Base-by-base conservation (phyloP, 305 asterid genomes). In the Andrographis paniculata region DNA sequence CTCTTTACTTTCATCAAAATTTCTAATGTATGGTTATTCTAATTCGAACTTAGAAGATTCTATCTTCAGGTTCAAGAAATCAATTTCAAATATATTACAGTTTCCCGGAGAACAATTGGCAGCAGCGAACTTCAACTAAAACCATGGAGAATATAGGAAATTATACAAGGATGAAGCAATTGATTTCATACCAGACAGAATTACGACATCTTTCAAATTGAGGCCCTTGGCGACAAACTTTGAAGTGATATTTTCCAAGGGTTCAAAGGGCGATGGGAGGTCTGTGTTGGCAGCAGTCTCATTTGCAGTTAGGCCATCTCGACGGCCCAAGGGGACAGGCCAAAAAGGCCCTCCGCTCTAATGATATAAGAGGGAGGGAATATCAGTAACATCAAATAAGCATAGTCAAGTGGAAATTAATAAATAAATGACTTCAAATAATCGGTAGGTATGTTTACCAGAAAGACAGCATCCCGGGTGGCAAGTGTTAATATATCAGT, bases 401-500 rank as follows among this genome's bases (percentile, higher is more conserved):
- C 7, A 6, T 24, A 10, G 3, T 15, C 14, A 14, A 0, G 14
- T 1, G 30, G 3, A 8, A 4, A 10, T 1, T 6, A 11, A 8
- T 2, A 8, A 20, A 12, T 21, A 1, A 20, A 13, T 3, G n/a
- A 19, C 20, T 4, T 14, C 15, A 14, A 5, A n/a, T n/a, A n/a
- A n/a, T n/a, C n/a, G n/a, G n/a, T n/a, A n/a, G 8, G 20, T 30
- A 16, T 41, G 47, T 75, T 55, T 62, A 80, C 95, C 43, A 76
- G 75, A 52, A 50, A 59, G 51, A 81, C 88, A 24, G 91, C 73
- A 22, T 82, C 92, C 65, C 95, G 72, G 7, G 91, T 63, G 30
- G 87, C 91, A 19, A 85, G 78, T 23, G 91, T 59, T 60, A 82
- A 22, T 48, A 82, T 79, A 75, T 82, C 95, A 58, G 87, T 53